Evolutionary conservation across 257 asterid species (phyloP).

Genomic region (Cynanchum wilfordii): DNA sequence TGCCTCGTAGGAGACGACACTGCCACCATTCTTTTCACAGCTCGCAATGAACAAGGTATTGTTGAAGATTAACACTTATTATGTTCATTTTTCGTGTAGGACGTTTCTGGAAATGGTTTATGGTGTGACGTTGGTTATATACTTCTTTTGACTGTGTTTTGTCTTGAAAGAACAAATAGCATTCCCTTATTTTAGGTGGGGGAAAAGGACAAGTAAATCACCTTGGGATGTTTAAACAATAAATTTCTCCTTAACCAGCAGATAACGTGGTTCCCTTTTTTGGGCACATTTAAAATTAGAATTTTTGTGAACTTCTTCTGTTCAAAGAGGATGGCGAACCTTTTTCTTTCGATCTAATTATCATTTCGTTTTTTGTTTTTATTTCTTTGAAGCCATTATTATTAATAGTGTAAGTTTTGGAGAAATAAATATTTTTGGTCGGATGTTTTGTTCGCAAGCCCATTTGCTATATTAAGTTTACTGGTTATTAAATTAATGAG

Average conservation of each 20-base stretch:
- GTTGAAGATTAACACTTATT: background rate
- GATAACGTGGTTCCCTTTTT: background rate
- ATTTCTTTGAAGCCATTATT: background rate
- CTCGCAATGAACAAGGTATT: conserved; percentile 78
- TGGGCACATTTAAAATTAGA: background rate
- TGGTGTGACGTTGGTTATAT: background rate
- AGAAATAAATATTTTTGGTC: background rate
- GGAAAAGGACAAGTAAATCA: background rate
- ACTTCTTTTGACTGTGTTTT: background rate
- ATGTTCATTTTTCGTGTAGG: background rate
- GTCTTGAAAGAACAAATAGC: background rate
- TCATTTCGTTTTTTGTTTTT: background rate
- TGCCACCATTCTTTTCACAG: conserved; percentile 58
- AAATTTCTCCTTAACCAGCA: background rate
- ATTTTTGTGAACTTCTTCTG: background rate
- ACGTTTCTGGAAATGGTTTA: background rate
- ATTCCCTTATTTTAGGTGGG: background rate
- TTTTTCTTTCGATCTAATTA: background rate
- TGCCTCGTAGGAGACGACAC: conserved; percentile 85
- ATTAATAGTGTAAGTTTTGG: background rate
- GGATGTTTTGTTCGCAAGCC: background rate
- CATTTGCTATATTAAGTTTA: background rate
- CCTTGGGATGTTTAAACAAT: background rate
- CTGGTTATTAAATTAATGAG: background rate
- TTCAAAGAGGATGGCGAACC: background rate